Conservation (phyloP, 2,329 filamentous ascomycete species). For the Hymenotorrendiella dingleyae region DNA sequence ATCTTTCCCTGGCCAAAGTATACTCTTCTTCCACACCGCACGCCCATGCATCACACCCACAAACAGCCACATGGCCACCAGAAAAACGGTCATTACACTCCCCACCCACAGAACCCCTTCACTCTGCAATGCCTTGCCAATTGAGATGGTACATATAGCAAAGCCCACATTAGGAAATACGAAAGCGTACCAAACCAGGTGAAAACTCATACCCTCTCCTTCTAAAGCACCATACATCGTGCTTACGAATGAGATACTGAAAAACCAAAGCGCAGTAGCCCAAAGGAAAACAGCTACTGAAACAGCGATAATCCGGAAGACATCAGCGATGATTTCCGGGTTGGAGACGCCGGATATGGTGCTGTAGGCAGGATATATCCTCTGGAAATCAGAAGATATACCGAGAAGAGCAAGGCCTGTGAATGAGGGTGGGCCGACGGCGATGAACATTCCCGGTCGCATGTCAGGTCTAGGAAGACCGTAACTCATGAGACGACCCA, state of each 20-base stretch:
- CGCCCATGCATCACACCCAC: conserved; percentile 25
- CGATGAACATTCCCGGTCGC: conserved; percentile 67
- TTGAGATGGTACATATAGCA: conserved; percentile 48
- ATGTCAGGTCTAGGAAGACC: conserved; percentile 59
- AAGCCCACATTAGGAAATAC: conserved; percentile 59
- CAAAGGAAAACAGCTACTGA: conserved; percentile 53
- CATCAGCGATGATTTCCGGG: conserved; percentile 30
- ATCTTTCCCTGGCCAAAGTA: conserved; percentile 33
- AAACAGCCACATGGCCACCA: conserved; percentile 31
- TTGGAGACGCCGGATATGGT: conserved; percentile 35
- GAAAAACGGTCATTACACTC: conserved; percentile 43
- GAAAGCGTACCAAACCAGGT: conserved; percentile 59
- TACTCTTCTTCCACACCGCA: conserved; percentile 27
- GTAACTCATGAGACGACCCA: conserved; percentile 56
- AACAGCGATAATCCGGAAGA: conserved; percentile 34
- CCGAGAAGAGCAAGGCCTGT: conserved; percentile 65
- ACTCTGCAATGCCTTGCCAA: conserved; percentile 44
- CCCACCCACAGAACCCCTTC: conserved; percentile 41
- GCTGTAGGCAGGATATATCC: conserved; percentile 22
- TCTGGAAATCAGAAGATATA: conserved; percentile 50
- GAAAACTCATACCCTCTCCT: conserved; percentile 45
- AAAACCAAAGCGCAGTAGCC: conserved; percentile 55
- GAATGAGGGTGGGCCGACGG: conserved; percentile 68
- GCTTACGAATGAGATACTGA: conserved; percentile 37
- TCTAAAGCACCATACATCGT: conserved; percentile 35